Evolutionary conservation across 1,284 basidiomycete species (phyloP).

Genomic region (Cryptococcus deneoformans): DNA sequence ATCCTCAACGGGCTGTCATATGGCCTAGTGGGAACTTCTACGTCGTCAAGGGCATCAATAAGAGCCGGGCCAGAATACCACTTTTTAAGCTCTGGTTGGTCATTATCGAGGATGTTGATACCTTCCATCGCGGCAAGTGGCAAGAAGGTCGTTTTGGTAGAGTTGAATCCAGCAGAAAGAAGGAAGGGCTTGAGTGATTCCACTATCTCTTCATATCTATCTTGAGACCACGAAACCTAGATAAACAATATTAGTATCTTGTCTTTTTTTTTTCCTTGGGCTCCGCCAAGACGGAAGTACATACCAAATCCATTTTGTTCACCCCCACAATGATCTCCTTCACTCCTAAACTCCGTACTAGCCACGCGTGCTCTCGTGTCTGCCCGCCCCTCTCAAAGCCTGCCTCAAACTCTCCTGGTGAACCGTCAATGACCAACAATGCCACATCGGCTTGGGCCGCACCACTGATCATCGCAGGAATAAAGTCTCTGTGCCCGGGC

Average conservation of each 20-base stretch:
- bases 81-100: conserved; percentile 51
- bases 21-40: conserved; percentile 77
- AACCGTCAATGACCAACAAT: conserved; percentile 89
- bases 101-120: conserved; percentile 64
- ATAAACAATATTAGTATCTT: neutral
- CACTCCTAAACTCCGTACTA: conserved; percentile 93
- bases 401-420: conserved; percentile 89
- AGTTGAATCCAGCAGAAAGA: conserved; percentile 77
- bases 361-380: conserved; percentile 91
- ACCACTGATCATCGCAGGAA: conserved; percentile 99
- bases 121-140: conserved; percentile 90
- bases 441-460: conserved; percentile 97
- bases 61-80: conserved; percentile 91
- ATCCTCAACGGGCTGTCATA: conserved; percentile 76
- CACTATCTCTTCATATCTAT: conserved; percentile 83
- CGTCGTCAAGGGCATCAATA: conserved; percentile 73
- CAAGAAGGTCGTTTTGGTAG: conserved; percentile 74
- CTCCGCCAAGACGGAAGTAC: conserved; percentile 22
- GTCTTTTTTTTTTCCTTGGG: neutral
- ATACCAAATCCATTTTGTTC: conserved; percentile 89
- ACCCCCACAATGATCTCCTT: conserved; percentile 87
- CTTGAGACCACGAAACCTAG: conserved; percentile 77
- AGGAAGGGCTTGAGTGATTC: conserved; percentile 75
- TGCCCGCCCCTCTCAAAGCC: conserved; percentile 94
- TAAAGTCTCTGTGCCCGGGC: conserved; percentile 95